Base-by-base conservation (phyloP, 2,329 filamentous ascomycete species). In the Penicillium aurantiogriseum region DNA sequence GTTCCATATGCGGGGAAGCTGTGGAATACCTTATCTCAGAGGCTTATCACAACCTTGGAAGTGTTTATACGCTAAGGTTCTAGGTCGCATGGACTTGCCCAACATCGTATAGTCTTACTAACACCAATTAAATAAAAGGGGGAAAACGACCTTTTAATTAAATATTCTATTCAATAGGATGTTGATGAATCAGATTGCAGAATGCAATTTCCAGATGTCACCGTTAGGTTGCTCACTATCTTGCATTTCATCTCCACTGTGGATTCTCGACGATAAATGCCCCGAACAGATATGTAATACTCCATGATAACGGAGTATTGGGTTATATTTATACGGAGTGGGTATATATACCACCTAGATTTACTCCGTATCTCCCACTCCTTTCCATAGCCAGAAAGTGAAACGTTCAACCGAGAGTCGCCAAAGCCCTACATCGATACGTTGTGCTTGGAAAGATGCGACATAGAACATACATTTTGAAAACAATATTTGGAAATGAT, bases 1-100 rank as follows among this genome's bases (percentile, higher is more conserved):
- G 39, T 25, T 50, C 9, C 21, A 17, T 31, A 55, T 51, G 53
- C 53, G 53, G 53, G 53, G 53, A 55, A 51, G 31, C 17, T 17
- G 29, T n/a, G 4, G 13, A 29, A 7, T 15, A 43, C n/a, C 44
- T 47, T 51, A 50, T 43, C 45, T 27, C 4, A 33, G n/a, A 29
- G 17, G 39, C 38, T 48, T 54, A 47, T 54, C 44, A 31, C 21
- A n/a, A 21, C 21, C 21, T 21, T 21, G 21, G 21, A 21, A 15
- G 31, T 38, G 7, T 2, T 33, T 29, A n/a, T 29, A 35, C 25
- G 36, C 39, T 42, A 47, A 51, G 31, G 13, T 47, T 44, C 40
- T 53, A 46, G 33, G 46, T 52, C 47, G 64, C 61, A 50, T 66
- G 64, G 51, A 63, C 64, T 54, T 66, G 23, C 63, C 62, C 39